A percentile compares a stretch with the other conserved stretches of the same genome.
These are phyloP conservation scores for Dothidotthia symphoricarpi DNA, from an alignment of 2,329 filamentous ascomycete species.

Conservation along the genomic window DNA sequence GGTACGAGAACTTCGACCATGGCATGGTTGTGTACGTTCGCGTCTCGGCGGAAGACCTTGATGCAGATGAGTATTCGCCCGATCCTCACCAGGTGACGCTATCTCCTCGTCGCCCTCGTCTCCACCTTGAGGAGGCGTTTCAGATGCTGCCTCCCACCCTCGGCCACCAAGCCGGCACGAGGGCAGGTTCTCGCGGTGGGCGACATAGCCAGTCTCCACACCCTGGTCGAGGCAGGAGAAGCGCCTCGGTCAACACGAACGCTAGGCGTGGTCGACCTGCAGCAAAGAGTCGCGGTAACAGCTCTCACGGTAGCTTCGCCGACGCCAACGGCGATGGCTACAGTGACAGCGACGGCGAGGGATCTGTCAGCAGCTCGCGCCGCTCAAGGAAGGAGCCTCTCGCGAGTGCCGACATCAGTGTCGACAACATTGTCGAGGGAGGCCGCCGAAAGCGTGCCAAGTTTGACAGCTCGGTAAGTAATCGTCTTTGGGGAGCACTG, in stretches of 20 bases:
- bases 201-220: slow-evolving; percentile 77
- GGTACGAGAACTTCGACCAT: slow-evolving; percentile 92
- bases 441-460: slow-evolving; percentile 93
- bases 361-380: slow-evolving; percentile 68
- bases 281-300: slow-evolving; percentile 66
- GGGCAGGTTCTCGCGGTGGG: slow-evolving; percentile 65
- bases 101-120: slow-evolving; percentile 54
- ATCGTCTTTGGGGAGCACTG: slow-evolving; percentile 10
- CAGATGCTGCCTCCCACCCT: slow-evolving; percentile 61
- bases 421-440: slow-evolving; percentile 97
- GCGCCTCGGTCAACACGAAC: slow-evolving; percentile 70
- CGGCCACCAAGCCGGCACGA: slow-evolving; percentile 63
- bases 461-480: slow-evolving; percentile 91
- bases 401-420: slow-evolving; percentile 93
- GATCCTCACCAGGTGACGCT: slow-evolving; percentile 48
- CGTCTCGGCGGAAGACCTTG: slow-evolving; percentile 63
- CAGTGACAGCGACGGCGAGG: slow-evolving; percentile 82
- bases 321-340: slow-evolving; percentile 67
- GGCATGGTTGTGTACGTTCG: slow-evolving; percentile 93
- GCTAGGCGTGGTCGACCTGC: slow-evolving; percentile 60
- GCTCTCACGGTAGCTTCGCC: slow-evolving; percentile 56
- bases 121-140: slow-evolving; percentile 62
- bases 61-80: slow-evolving; percentile 48
- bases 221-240: slow-evolving; percentile 68
- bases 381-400: slow-evolving; percentile 79